Evolutionary conservation across 306 rosid genomes (phyloP), one percentile per base, ranked within the genome.

Genomic region (Begonia fuchsioides): DNA sequence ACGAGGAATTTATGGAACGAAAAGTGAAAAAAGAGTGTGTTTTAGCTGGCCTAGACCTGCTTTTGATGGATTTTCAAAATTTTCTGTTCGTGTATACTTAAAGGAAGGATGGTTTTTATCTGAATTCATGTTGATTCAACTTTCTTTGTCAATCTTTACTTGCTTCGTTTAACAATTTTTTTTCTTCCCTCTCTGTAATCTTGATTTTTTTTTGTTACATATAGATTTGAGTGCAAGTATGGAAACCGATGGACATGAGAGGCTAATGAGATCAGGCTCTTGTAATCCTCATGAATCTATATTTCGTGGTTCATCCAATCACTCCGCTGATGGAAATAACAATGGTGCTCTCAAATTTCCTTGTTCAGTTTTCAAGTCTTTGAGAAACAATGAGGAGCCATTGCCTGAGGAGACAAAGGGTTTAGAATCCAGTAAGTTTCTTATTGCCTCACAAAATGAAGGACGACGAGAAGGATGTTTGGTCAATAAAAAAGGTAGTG

Each of bases 161-260:
- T 26, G 35, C 35, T 5, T 26, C 7, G 35, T 26, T 26, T 26
- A 1, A 8, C 8, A 8, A 26, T 26, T 26, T 26, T 26, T 3
- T 26, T 26, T 26, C 35, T 26, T 26, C 35, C 35, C 35, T 26
- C 7, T 26, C 3, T 26, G 35, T 5, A 26, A 26, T 26, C 78
- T 76, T 51, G 69, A 59, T 62, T 52, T 15, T 32, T 49, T 66
- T 56, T 43, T 62, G 49, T 68, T 63, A 62, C 54, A 8, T 61
- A 56, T 82, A 82, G 94, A 70, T 72, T 69, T 39, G 12, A 51
- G 76, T 65, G 72, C 50, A 41, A 64, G 56, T 18, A 49, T 67
- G 74, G 77, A 68, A 26, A 54, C 56, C 50, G 57, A 63, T 62
- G 74, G 56, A 53, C 57, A 39, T 55, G 74, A 68, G 12, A 64